phyloP scores from a whole-genome alignment of 2,329 filamentous ascomycete species.

The Zymoseptoria crescenta region DNA sequence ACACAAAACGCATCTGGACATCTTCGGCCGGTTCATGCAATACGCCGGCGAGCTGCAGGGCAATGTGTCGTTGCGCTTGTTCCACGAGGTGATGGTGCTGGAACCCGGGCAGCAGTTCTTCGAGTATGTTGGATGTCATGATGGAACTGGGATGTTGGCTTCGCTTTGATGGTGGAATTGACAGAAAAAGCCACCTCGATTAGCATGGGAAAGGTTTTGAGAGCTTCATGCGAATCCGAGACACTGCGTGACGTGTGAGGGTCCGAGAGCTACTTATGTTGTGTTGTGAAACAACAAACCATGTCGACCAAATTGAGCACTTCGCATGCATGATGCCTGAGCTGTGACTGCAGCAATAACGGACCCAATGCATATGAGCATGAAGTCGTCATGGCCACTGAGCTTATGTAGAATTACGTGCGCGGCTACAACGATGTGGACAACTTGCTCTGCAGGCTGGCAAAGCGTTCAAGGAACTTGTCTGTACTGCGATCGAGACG shows the following conservation, averaged over 20 bases:
- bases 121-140: conserved; percentile 20
- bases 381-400: background rate
- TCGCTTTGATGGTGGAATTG: conserved; percentile 1
- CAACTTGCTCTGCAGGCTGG: background rate
- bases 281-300: background rate
- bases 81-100: conserved; percentile 21
- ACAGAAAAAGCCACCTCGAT: background rate
- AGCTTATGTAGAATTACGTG: no score
- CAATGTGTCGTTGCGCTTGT: conserved; percentile 15
- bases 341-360: background rate
- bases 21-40: conserved; percentile 19
- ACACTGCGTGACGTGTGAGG: background rate
- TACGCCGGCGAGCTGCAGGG: conserved; percentile 19
- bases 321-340: background rate
- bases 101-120: conserved; percentile 17
- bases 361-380: background rate
- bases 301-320: background rate
- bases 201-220: background rate
- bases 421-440: no score
- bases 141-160: conserved; percentile 16
- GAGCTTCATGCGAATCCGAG: background rate
- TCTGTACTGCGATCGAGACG: no score
- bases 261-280: background rate
- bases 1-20: conserved; percentile 20
- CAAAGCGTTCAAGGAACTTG: background rate